Evolutionary conservation across 805 yeast species (phyloP).

Genomic region (Blastobotrys peoriensis): DNA sequence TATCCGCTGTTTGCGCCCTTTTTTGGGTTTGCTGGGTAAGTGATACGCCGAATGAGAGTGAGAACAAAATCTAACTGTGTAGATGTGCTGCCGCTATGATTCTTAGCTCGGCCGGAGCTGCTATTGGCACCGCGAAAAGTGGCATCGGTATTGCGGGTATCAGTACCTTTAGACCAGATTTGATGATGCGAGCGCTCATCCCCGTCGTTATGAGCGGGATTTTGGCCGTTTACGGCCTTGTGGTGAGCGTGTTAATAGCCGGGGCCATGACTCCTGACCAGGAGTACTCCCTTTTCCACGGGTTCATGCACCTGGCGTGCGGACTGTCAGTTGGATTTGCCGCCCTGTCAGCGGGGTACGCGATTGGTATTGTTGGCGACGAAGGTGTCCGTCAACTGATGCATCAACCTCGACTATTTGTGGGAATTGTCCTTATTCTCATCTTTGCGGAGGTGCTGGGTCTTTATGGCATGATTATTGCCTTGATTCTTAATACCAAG

Average conservation of each 20-base stretch:
- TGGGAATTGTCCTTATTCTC: constrained; percentile 81
- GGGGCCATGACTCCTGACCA: constrained; percentile 68
- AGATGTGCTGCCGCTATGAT: constrained; percentile 87
- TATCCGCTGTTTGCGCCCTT: constrained; percentile 94
- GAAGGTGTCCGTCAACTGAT: constrained; percentile 84
- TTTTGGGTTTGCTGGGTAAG: constrained; percentile 89
- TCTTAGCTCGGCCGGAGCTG: constrained; percentile 94
- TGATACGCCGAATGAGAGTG: constrained; percentile 10
- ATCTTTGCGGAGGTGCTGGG: constrained; percentile 91
- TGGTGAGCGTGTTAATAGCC: constrained; percentile 92
- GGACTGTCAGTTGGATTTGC: constrained; percentile 96
- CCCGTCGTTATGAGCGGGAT: constrained; percentile 99
- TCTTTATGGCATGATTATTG: constrained; percentile 90
- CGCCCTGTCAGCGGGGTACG: constrained; percentile 93
- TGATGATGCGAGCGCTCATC: constrained; percentile 83
- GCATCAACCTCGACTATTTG: constrained; percentile 85
- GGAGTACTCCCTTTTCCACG: constrained; percentile 81
- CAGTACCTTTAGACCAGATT: constrained; percentile 94
- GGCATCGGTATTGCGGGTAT: constrained; percentile 98
- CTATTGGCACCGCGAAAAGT: constrained; percentile 96
- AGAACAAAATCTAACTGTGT: background rate
- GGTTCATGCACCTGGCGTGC: constrained; percentile 97
- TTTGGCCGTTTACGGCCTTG: constrained; percentile 92
- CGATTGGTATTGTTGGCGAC: constrained; percentile 91
- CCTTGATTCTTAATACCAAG: constrained; percentile 85